Conservation (phyloP, 2,329 filamentous ascomycete species). For the Teratosphaeria epicoccoides region DNA sequence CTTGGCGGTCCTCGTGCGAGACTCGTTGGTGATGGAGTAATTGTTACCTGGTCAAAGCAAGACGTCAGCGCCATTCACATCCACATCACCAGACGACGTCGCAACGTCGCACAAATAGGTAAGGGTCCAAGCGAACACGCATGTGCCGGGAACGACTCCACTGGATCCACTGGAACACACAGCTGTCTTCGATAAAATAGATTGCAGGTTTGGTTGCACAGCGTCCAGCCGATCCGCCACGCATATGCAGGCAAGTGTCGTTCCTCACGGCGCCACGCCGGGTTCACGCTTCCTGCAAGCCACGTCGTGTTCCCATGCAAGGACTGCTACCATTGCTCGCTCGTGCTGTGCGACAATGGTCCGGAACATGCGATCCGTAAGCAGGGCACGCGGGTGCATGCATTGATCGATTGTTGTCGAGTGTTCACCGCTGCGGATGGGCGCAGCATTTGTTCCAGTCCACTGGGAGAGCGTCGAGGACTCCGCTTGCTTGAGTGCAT, state of each 20-base stretch:
- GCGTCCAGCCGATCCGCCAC: neutral
- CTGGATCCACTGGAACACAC: too few species aligned
- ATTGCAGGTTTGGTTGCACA: neutral
- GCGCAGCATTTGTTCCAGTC: neutral
- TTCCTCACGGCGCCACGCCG: neutral
- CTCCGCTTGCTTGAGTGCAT: neutral
- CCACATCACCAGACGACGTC: neutral
- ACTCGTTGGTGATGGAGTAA: slow-evolving; percentile 81
- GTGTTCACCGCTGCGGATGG: neutral
- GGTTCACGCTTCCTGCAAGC: neutral
- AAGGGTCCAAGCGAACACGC: neutral
- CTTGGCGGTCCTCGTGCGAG: slow-evolving; percentile 53
- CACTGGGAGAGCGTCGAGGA: neutral
- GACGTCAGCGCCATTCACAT: neutral
- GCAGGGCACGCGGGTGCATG: neutral
- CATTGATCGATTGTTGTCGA: neutral
- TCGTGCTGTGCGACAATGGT: neutral
- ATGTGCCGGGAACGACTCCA: too few species aligned
- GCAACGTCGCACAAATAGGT: neutral
- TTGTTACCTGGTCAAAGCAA: slow-evolving; percentile 62
- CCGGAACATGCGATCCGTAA: neutral
- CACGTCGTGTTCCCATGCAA: neutral
- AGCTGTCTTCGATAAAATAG: neutral
- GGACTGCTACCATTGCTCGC: too few species aligned
- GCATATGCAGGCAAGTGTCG: neutral